A percentile compares a stretch with the other conserved stretches of the same genome.
phyloP scores from a whole-genome alignment of 495 filamentous ascomycete species.

The Aspergillus avenaceus region DNA sequence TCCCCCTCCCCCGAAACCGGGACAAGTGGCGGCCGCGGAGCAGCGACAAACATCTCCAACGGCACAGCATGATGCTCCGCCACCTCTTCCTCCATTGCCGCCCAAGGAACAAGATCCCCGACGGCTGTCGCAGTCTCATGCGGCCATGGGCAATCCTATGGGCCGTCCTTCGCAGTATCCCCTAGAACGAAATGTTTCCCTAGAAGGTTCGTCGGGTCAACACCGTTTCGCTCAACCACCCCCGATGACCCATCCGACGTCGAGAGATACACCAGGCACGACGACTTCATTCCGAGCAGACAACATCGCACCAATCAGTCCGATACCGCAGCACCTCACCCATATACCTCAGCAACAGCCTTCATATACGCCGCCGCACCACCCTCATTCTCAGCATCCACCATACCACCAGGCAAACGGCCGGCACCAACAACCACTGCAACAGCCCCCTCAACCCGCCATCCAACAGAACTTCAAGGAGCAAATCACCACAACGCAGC shows the following conservation, averaged over 20 bases:
- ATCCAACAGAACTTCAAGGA: constrained; percentile 11
- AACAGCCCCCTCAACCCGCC: constrained; percentile 6
- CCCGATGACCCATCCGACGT: constrained; percentile 11
- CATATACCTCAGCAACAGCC: constrained; percentile 5
- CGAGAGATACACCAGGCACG: constrained; percentile 11
- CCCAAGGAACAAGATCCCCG: constrained; percentile 32
- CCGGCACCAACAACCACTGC: constrained; percentile 15
- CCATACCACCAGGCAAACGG: constrained; percentile 19
- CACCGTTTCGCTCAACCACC: constrained; percentile 8
- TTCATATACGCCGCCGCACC: constrained; percentile 2
- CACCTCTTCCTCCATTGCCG: constrained; percentile 37
- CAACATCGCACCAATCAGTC: constrained; percentile 4
- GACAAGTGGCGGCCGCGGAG: constrained; percentile 14
- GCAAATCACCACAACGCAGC: constrained; percentile 11
- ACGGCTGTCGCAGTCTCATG: constrained; percentile 10
- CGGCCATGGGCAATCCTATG: constrained; percentile 6
- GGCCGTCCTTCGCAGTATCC: constrained; percentile 15
- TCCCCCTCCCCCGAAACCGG: constrained; percentile 32
- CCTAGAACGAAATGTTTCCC: constrained; percentile 3
- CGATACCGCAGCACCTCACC: constrained; percentile 5
- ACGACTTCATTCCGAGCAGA: constrained; percentile 14
- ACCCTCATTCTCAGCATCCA: constrained; percentile 11
- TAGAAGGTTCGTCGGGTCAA: constrained; percentile 1
- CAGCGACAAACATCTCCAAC: constrained; percentile 16
- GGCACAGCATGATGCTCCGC: constrained; percentile 30